Evolutionary conservation across 495 filamentous ascomycete species (phyloP).

Genomic region (Hypoxylon crocopeplum): DNA sequence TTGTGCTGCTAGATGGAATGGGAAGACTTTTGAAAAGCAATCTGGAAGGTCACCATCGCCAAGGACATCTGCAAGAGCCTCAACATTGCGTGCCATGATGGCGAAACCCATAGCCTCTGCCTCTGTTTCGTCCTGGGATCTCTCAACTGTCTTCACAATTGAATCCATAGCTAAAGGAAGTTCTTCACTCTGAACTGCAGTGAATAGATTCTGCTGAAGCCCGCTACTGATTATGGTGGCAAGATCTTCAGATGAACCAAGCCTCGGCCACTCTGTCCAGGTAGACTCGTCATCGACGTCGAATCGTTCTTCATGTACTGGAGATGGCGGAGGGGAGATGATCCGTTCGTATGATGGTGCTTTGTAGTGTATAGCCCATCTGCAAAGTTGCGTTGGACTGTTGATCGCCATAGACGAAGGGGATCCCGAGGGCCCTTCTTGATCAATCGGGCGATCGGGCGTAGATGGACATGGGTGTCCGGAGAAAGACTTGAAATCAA

Average conservation of each 20-base stretch:
- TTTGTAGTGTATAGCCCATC: slow-evolving; percentile 13
- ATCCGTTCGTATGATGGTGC: background rate
- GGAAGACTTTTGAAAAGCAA: slow-evolving; percentile 37
- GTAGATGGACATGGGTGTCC: background rate
- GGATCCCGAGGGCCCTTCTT: background rate
- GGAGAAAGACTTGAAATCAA: slow-evolving; percentile 12
- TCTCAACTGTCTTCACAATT: slow-evolving; percentile 34
- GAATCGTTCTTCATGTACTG: slow-evolving; percentile 9
- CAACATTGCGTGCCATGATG: slow-evolving; percentile 48
- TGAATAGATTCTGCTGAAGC: slow-evolving; percentile 46
- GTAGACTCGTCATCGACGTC: slow-evolving; percentile 37
- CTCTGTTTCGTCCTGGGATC: slow-evolving; percentile 37
- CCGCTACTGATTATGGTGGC: slow-evolving; percentile 30
- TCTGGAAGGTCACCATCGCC: background rate
- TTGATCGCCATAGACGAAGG: background rate
- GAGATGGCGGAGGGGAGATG: background rate
- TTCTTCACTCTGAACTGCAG: slow-evolving; percentile 11
- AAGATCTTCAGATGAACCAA: slow-evolving; percentile 3
- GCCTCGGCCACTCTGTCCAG: slow-evolving; percentile 38
- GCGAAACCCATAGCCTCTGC: slow-evolving; percentile 48
- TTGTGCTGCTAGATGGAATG: slow-evolving; percentile 48
- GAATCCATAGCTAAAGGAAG: slow-evolving; percentile 41
- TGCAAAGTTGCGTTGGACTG: slow-evolving; percentile 9
- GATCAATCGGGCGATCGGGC: background rate
- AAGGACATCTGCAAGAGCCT: slow-evolving; percentile 14